These are phyloP conservation scores for Hygrocybe punicea DNA, from an alignment of 768 basidiomycete genomes.

Conservation along the genomic window DNA sequence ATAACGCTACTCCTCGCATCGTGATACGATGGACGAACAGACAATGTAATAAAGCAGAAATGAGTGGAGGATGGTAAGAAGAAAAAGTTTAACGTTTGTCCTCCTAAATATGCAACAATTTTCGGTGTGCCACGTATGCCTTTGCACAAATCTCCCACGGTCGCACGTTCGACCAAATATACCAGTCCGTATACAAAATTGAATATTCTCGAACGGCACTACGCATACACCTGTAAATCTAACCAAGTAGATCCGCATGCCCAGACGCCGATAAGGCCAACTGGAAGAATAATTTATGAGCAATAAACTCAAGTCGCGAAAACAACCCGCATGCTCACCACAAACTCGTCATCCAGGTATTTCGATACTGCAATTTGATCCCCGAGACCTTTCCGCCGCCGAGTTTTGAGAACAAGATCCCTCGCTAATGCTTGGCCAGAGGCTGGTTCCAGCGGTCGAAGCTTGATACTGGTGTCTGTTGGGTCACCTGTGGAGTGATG, in stretches of 20 bases:
- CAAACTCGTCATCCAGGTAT: slow-evolving; percentile 96
- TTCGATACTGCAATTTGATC: slow-evolving; percentile 97
- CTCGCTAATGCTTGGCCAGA: slow-evolving; percentile 92
- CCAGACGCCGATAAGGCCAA: slow-evolving; percentile 92
- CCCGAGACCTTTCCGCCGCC: slow-evolving; percentile 92
- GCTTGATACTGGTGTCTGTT: slow-evolving; percentile 94
- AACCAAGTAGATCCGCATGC: slow-evolving; percentile 87
- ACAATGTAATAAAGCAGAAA: slow-evolving; percentile 32
- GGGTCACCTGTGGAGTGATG: slow-evolving; percentile 70
- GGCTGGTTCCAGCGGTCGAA: slow-evolving; percentile 94
- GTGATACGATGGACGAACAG: slow-evolving; percentile 63
- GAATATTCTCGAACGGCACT: too few relatives aligned
- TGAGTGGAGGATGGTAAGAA: not conserved
- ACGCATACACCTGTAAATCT: slow-evolving; percentile 1
- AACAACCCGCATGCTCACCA: slow-evolving; percentile 48
- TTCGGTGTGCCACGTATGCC: slow-evolving; percentile 10
- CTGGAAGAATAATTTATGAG: slow-evolving; percentile 37
- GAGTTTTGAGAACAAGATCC: slow-evolving; percentile 94
- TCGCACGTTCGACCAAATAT: slow-evolving; percentile 1
- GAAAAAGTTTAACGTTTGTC: not conserved
- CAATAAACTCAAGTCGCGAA: slow-evolving; percentile 7
- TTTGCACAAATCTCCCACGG: slow-evolving; percentile 32
- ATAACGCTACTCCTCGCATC: slow-evolving; percentile 89
- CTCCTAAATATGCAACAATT: slow-evolving; percentile 30
- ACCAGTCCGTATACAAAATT: slow-evolving; percentile 4